Evolutionary conservation across 225 moss, liverwort and hornwort genomes (phyloP), one percentile per base, ranked within the genome.

Genomic region (Ulota crispa): DNA sequence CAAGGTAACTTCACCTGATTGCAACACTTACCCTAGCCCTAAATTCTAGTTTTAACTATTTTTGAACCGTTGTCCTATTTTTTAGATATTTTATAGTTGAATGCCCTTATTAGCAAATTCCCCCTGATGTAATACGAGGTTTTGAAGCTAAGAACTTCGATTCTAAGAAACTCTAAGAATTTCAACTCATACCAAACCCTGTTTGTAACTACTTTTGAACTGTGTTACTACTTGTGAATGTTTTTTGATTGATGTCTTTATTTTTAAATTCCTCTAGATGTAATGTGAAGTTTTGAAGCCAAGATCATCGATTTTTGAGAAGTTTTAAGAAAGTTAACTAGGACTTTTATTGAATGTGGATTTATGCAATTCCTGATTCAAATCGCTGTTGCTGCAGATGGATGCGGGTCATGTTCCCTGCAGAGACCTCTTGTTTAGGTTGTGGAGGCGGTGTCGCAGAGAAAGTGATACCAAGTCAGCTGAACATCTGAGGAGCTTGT

Each of bases 391-490:
- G 77, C 36, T 86, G 74, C 81, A 96, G 96, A 85, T 83, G 52
- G 86, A 85, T 74, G 92, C 89, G 53, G 92, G 94, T 27, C 84
- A 90, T 75, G 52, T 78, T 3, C 93, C 96, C n/a, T 68, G 73
- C 73, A 78, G 87, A 64, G 86, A 87, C 15, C 73, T 79, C 31
- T 39, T 89, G 63, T 68, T 70, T 63, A 92, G 87, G 75, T 78
- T 96, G 42, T 93, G 89, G 92, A 92, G 94, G 84, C 91, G 96
- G 50, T 93, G 85, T 81, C 70, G 87, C 70, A 91, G 88, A 87
- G 92, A 93, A 82, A 77, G 75, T 36, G 87, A 92, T 69, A 12
- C 47, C 10, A 89, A 76, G 75, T 80, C 89, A 39, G 70, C 79
- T 42, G 83, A 73, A 14, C 7, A 84, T 61, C 39, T 91, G 30